Evolutionary conservation across 2,329 filamentous ascomycete genomes (phyloP).

Genomic region (Diatrype stigma): DNA sequence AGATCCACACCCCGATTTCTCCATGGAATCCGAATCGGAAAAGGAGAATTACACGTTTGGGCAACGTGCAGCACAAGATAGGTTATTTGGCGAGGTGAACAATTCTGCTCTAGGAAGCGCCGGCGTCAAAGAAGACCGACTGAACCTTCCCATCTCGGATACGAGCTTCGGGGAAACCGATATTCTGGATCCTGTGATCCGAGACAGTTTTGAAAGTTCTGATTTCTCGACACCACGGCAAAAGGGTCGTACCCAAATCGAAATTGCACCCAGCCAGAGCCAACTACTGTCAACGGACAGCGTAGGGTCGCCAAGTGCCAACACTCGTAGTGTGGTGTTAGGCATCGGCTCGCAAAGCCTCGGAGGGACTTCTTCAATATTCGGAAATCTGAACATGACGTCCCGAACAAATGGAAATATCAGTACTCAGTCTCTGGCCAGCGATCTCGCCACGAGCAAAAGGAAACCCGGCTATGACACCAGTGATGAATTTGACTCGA

Average conservation of each 20-base stretch:
- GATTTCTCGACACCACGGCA: constrained; percentile 33
- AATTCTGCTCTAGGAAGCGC: constrained; percentile 51
- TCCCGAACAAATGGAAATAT: constrained; percentile 25
- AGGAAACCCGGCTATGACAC: constrained; percentile 48
- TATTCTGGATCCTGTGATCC: constrained; percentile 37
- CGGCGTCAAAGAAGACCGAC: constrained; percentile 41
- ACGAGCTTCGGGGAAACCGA: constrained; percentile 30
- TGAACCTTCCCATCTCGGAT: constrained; percentile 42
- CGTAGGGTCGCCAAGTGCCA: constrained; percentile 11
- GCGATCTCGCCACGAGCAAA: constrained; percentile 48
- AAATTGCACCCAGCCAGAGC: background rate
- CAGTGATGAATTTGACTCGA: constrained; percentile 46
- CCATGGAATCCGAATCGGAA: constrained; percentile 64
- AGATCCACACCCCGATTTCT: constrained; percentile 36
- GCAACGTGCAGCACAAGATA: constrained; percentile 35
- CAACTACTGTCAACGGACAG: background rate
- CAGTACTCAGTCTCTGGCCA: constrained; percentile 16
- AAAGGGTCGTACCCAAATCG: constrained; percentile 18
- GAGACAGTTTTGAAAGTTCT: constrained; percentile 44
- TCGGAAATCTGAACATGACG: constrained; percentile 40
- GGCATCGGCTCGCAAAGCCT: constrained; percentile 48
- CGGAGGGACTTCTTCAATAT: constrained; percentile 44
- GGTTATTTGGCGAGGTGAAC: constrained; percentile 53
- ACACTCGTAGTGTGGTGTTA: constrained; percentile 23
- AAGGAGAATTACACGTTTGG: constrained; percentile 74